phyloP scores from a whole-genome alignment of 768 basidiomycete genomes.

The Ramaria rubella region DNA sequence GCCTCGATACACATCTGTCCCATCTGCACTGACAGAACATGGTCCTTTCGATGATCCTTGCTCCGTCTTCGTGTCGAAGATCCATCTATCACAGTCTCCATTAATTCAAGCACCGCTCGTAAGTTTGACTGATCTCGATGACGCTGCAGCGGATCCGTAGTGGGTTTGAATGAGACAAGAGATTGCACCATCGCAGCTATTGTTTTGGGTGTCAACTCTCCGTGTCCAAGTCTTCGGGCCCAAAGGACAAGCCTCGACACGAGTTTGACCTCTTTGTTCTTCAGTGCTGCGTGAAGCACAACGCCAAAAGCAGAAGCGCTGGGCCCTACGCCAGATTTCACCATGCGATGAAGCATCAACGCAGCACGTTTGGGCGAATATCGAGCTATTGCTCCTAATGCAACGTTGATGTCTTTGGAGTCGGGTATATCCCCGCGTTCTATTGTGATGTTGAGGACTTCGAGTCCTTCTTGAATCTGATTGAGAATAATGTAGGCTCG shows the following conservation, averaged over 20 bases:
- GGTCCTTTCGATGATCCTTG: constrained; percentile 15
- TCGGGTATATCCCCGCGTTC: constrained; percentile 50
- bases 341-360: constrained; percentile 46
- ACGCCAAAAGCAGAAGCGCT: constrained; percentile 54
- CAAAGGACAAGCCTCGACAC: constrained; percentile 36
- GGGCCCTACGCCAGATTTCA: constrained; percentile 39
- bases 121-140: constrained; percentile 29
- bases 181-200: constrained; percentile 42
- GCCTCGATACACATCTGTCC: constrained; percentile 46
- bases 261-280: constrained; percentile 38
- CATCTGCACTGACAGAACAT: constrained; percentile 38
- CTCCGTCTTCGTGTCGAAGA: constrained; percentile 4
- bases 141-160: constrained; percentile 14
- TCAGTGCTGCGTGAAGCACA: constrained; percentile 51
- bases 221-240: constrained; percentile 31
- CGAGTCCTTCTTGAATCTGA: constrained; percentile 39
- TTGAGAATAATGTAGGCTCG: constrained; percentile 57
- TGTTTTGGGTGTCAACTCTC: constrained; percentile 41
- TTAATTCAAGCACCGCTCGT: constrained; percentile 34
- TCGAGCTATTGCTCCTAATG: constrained; percentile 47
- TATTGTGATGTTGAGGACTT: constrained; percentile 40
- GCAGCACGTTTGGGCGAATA: constrained; percentile 41
- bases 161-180: constrained; percentile 25
- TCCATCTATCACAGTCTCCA: constrained; percentile 31
- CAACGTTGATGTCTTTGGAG: constrained; percentile 58